Evolutionary conservation across 192 early-diverging fungal genomes (phyloP).

Genomic region (Coemansia sp.): DNA sequence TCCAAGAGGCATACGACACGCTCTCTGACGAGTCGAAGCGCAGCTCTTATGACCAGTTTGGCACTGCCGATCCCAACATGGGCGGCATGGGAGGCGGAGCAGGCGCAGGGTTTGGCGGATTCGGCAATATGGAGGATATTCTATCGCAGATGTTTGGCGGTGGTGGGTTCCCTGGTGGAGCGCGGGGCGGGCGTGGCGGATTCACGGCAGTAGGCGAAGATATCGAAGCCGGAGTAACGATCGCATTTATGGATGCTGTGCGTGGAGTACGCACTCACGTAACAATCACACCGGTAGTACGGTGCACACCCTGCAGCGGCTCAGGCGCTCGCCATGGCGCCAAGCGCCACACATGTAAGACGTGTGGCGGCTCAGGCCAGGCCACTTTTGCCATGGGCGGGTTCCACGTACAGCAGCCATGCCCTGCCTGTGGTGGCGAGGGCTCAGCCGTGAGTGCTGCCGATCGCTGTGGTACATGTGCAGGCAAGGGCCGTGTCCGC

Average conservation of each 20-base stretch:
- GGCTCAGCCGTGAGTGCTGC: conserved; percentile 68
- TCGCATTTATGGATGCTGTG: conserved; percentile 91
- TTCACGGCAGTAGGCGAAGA: conserved; percentile 58
- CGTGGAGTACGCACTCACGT: conserved; percentile 72
- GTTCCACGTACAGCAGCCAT: conserved; percentile 86
- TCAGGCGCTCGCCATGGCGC: conserved; percentile 77
- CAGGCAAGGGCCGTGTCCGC: conserved; percentile 76
- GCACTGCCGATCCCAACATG: conserved; percentile 54
- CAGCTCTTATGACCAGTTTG: conserved; percentile 89
- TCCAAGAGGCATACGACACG: conserved; percentile 97
- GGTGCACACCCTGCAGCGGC: conserved; percentile 81
- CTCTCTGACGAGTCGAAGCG: conserved; percentile 91
- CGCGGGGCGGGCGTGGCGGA: conserved; percentile 39
- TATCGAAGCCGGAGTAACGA: conserved; percentile 62
- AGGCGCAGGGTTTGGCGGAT: conserved; percentile 55
- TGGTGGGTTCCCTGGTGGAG: conserved; percentile 46
- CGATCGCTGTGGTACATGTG: conserved; percentile 74
- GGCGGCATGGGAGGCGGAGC: conserved; percentile 47
- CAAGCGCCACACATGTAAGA: conserved; percentile 65
- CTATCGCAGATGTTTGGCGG: conserved; percentile 77
- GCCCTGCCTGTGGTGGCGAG: conserved; percentile 80
- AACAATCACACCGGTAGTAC: conserved; percentile 62
- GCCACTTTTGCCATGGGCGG: conserved; percentile 81
- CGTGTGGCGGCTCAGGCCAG: conserved; percentile 83
- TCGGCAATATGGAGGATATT: conserved; percentile 60